Evolutionary conservation across 805 yeast species (phyloP), one percentile per base, ranked within the genome.

Genomic region (Isabelozyma gotoi): DNA sequence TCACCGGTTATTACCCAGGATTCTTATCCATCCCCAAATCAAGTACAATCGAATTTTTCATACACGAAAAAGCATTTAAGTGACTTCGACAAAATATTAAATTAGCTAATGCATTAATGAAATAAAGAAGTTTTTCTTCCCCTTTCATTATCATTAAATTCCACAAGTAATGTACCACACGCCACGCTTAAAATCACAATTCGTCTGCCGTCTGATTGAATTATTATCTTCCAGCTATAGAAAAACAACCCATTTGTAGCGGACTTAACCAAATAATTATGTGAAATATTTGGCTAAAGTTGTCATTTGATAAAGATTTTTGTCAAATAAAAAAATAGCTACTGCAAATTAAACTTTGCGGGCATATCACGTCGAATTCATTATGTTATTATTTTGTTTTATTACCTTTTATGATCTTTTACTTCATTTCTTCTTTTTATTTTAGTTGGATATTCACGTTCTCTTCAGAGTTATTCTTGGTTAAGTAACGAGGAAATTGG

Each of bases 51-150:
- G 37, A 14, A 19, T 24, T 15, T 19, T 32, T 14, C 36, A 10
- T 18, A 36, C 15, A 20, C 46, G 5, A 42, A 15, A 17, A 34
- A 12, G n/a, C 36, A 17, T 34, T 12, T 14, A 15, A 34, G 41
- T 29, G 48, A 47, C 36, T 42, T 43, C 21, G 35, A 36, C 19
- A 40, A 41, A 37, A 46, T 46, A 15, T 43, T 46, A 38, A 46
- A 46, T 33, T 46, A 41, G 17, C 7, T 34, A 14, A 10, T 18
- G 12, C 14, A 12, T 34, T 17, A 8, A 15, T 16, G 29, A 24
- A 24, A 24, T n/a, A 24, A 24, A n/a, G 8, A 24, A 10, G 12
- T 24, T 24, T 10, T 24, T 21, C n/a, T n/a, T n/a, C n/a, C n/a
- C n/a, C n/a, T n/a, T n/a, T n/a, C n/a, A n/a, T n/a, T n/a, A n/a